Evolutionary conservation across 1,284 basidiomycete species (phyloP).

Genomic region (Apiotrichum mycotoxinovorans): DNA sequence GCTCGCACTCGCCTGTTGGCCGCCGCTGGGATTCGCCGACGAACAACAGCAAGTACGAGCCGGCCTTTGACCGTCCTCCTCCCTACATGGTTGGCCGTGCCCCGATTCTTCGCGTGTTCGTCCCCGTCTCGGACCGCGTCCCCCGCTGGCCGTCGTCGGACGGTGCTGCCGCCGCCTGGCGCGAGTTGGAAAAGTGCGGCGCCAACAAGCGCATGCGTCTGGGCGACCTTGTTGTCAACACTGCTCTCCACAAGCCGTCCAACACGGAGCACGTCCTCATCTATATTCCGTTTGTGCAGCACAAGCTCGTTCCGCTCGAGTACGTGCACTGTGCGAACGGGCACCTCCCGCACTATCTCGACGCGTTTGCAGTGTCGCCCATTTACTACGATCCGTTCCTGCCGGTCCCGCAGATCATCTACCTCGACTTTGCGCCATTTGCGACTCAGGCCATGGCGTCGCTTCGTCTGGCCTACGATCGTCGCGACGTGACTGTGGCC

Average conservation of each 20-base stretch:
- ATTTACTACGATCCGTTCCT: slow-evolving; percentile 50
- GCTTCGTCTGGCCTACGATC: slow-evolving; percentile 46
- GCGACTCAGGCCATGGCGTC: slow-evolving; percentile 33
- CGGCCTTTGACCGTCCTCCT: slow-evolving; percentile 45
- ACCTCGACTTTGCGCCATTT: slow-evolving; percentile 46
- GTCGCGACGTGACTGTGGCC: slow-evolving; percentile 45
- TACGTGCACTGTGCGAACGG: slow-evolving; percentile 37
- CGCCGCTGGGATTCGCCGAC: slow-evolving; percentile 22
- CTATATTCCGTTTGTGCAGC: slow-evolving; percentile 40
- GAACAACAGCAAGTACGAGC: slow-evolving; percentile 27
- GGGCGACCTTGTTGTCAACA: slow-evolving; percentile 50
- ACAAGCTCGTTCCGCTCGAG: slow-evolving; percentile 46
- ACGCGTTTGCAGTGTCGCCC: slow-evolving; percentile 48
- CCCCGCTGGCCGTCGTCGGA: slow-evolving; percentile 47
- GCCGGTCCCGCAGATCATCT: slow-evolving; percentile 44
- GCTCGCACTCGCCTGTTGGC: slow-evolving; percentile 21
- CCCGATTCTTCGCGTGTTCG: slow-evolving; percentile 47
- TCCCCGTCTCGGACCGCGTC: slow-evolving; percentile 41
- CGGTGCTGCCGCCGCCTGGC: slow-evolving; percentile 38
- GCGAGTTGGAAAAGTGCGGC: slow-evolving; percentile 49
- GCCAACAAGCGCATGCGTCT: slow-evolving; percentile 40
- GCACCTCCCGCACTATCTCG: slow-evolving; percentile 45
- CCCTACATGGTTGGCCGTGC: slow-evolving; percentile 45
- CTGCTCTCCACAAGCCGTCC: slow-evolving; percentile 37
- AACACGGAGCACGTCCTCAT: slow-evolving; percentile 43